These are phyloP conservation scores for Phaffomyces opuntiae DNA, from an alignment of 805 yeast genomes.

Conservation along the genomic window DNA sequence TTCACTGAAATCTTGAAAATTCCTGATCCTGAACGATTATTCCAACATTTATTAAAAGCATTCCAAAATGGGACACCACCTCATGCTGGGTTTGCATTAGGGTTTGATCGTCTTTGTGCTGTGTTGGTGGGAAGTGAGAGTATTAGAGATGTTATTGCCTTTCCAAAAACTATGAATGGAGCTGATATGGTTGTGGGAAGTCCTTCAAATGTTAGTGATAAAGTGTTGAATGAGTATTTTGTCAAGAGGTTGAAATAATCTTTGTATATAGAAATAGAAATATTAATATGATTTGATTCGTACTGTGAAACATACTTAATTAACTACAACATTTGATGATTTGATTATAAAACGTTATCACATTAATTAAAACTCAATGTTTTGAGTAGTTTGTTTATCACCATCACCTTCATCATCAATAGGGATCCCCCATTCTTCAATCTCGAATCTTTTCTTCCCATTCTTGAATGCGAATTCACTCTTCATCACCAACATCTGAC, in stretches of 20 bases:
- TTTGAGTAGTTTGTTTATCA: conserved; percentile 19
- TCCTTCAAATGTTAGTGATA: conserved; percentile 58
- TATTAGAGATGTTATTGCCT: conserved; percentile 90
- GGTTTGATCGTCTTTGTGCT: conserved; percentile 89
- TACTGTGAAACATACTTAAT: too few species aligned
- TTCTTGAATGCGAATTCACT: conserved; percentile 84
- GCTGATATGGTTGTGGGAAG: conserved; percentile 81
- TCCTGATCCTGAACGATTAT: conserved; percentile 48
- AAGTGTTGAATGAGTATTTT: conserved; percentile 49
- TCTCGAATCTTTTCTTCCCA: conserved; percentile 75
- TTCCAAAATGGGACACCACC: conserved; percentile 94
- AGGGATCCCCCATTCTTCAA: conserved; percentile 96
- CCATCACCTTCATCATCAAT: conserved; percentile 58
- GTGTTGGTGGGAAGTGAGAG: conserved; percentile 73
- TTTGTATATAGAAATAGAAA: too few species aligned
- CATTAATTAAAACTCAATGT: conserved; percentile 15
- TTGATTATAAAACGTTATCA: neutral
- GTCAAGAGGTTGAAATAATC: conserved; percentile 21
- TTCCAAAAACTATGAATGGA: conserved; percentile 90
- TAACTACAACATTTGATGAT: neutral
- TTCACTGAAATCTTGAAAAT: conserved; percentile 61
- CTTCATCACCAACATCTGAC: conserved; percentile 66
- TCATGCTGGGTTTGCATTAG: conserved; percentile 95
- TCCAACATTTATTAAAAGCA: conserved; percentile 82
- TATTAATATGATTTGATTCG: too few species aligned